Evolutionary conservation across 108 stramenopile species (phyloP).

Genomic region (Nannochloropsis oceanica): DNA sequence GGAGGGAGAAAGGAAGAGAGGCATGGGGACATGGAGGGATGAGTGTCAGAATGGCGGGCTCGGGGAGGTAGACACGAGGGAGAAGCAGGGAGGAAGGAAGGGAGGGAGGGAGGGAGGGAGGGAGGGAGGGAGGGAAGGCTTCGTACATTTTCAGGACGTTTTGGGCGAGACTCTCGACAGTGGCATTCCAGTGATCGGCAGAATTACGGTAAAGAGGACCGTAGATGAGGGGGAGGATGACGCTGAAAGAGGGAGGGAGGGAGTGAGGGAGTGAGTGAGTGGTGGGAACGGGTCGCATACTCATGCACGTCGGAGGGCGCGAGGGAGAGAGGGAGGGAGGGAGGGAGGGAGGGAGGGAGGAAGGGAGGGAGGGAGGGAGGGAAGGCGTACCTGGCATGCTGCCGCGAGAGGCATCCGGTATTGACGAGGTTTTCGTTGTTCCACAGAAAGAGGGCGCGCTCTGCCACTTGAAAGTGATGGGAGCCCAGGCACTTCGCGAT

Average conservation of each 20-base stretch:
- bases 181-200: constrained; percentile 93
- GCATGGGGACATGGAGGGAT: neutral
- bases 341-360: too few relatives aligned
- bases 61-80: too few relatives aligned
- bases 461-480: constrained; percentile 85
- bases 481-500: constrained; percentile 78
- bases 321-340: neutral
- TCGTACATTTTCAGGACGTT: too few relatives aligned
- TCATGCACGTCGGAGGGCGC: neutral
- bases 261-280: neutral
- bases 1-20: neutral
- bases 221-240: constrained; percentile 81
- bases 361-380: too few relatives aligned
- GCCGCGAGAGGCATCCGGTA: neutral
- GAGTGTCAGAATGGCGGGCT: neutral
- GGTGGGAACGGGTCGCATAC: neutral
- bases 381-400: neutral
- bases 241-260: constrained; percentile 18
- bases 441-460: constrained; percentile 93
- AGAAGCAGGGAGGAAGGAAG: too few relatives aligned
- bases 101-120: too few relatives aligned
- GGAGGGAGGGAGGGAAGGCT: too few relatives aligned
- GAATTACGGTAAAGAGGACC: constrained; percentile 76
- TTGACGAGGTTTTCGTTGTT: constrained; percentile 39
- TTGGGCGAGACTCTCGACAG: constrained; percentile 90